Evolutionary conservation across 441 rosid genomes (phyloP), one percentile per base, ranked within the genome.

Genomic region (Eruca vesicaria): DNA sequence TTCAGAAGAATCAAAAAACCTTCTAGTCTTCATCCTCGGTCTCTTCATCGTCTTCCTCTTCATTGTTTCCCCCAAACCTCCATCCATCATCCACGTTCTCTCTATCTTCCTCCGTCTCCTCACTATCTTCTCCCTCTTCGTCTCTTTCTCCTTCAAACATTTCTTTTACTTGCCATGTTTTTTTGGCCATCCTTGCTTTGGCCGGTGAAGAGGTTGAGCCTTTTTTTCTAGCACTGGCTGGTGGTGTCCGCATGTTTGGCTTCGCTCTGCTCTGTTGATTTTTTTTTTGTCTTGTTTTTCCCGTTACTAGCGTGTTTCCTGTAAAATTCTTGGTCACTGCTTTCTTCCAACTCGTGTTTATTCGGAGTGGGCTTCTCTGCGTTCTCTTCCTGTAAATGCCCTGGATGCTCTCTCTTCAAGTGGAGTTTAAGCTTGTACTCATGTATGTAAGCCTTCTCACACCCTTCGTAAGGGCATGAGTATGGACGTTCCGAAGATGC

Each of bases 401-500:
- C 97, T 0, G 94, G 97, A 87, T 94, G 97, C 82, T 92, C 95
- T 73, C 96, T 86, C 82, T 90, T 85, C 57, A 94, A 70, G 83
- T 94, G 98, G 73, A 92, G 97, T 79, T 92, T 94, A 68, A 92
- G 97, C 87, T 94, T 92, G 88, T 94, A 92, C 74, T 92, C 97
- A 76, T 94, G 98, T 59, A 90, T 92, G 84, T 92, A 94, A 23
- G 97, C 93, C 83, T 95, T 95, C 68, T 89, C 90, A 68, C 99
- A 93, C 21, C 91, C 96, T 43, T 90, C 91, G 29, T 88, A 93
- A n/a, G 98, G 98, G 79, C 98, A 95, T 19, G 85, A 92, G 41
- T 86, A 89, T 56, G 98, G 98, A 18, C 95, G 98, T 62, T 90
- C 96, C 1, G 86, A 83, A 63, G 98, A 82, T 31, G 90, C 90